Percentiles rank a stretch among this genome's conserved stretches.
phyloP scores from a whole-genome alignment of 225 moss, liverwort and hornwort genomes.

The Bryoerythrophyllum caledonicum region DNA sequence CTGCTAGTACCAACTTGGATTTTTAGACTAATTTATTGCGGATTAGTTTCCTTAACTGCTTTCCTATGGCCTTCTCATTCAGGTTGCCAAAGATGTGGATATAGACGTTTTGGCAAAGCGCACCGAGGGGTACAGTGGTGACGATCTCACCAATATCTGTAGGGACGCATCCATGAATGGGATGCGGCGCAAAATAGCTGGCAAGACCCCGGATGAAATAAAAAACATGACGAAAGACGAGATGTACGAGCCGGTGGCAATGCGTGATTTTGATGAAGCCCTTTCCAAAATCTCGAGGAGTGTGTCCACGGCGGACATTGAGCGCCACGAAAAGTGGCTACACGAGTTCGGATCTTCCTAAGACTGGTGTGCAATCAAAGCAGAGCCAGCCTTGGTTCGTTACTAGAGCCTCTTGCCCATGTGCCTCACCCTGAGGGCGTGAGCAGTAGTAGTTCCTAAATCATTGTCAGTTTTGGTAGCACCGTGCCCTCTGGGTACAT shows the following conservation, averaged over 20 bases:
- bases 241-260: conserved; percentile 97
- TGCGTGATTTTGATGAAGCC: conserved; percentile 99
- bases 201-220: conserved; percentile 97
- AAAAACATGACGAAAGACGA: conserved; percentile 99
- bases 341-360: conserved; percentile 91
- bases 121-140: conserved; percentile 98
- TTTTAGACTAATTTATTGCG: neutral
- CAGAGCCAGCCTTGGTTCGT: conserved; percentile 11
- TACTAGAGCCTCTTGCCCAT: conserved; percentile 25
- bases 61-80: conserved; percentile 24
- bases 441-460: conserved; percentile 17
- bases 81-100: conserved; percentile 97
- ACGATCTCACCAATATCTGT: conserved; percentile 97
- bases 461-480: conserved; percentile 1
- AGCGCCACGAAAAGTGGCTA: conserved; percentile 99
- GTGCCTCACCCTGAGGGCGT: neutral
- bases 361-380: conserved; percentile 16
- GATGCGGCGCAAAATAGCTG: conserved; percentile 98
- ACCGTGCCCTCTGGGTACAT: conserved; percentile 7
- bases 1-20: neutral
- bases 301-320: conserved; percentile 90
- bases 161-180: conserved; percentile 99
- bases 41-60: neutral
- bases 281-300: conserved; percentile 84
- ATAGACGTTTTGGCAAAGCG: conserved; percentile 78